Base-by-base conservation (phyloP, 75 land plant genomes). In the Pinus albicaulis region DNA sequence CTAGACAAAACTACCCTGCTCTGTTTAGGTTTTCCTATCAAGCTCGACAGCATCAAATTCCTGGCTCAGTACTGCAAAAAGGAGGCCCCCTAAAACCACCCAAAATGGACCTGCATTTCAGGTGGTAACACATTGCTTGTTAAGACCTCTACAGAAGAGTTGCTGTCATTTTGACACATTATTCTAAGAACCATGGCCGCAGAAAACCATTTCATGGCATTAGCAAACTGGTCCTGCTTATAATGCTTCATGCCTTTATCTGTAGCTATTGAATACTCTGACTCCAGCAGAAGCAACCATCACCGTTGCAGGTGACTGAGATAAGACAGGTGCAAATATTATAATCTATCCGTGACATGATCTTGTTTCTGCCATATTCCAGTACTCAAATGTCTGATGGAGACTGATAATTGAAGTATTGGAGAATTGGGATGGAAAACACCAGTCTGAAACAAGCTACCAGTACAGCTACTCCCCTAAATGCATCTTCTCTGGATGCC, bases 161-260 rank as follows among this genome's bases (percentile, higher is more conserved):
- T 74, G 56, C 85, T 84, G 10, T 85, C 87, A 20, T 58, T 38
- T 38, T 55, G 70, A 20, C 70, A 41, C 83, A 52, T 65, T 96
- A 89, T 76, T 91, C 89, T 36, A 91, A 96, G 89, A 59, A 87
- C 78, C 24, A 84, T 77, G 23, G 97, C 90, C 97, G 97, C 93
- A 56, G 99, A 91, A 17, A 96, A 82, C 99, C 95, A 96, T 78
- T 96, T 93, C 24, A 96, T 96, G 41, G 98, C 93, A 87, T 96
- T 94, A 34, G 98, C 91, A 82, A 87, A 96, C 72, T 96, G 99
- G 55, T 98, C 99, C 57, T 89, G 89, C 80, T 89, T 96, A 59
- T 94, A 85, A 68, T 84, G 88, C 55, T 89, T 91, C 77, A 82
- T 59, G 36, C 99, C 97, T 77, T 96, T 96, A 55, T 78, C 79